A percentile compares a stretch with the other conserved stretches of the same genome.
Evolutionary conservation across 768 basidiomycete genomes (phyloP).

Genomic region (Austroboletus festivus): DNA sequence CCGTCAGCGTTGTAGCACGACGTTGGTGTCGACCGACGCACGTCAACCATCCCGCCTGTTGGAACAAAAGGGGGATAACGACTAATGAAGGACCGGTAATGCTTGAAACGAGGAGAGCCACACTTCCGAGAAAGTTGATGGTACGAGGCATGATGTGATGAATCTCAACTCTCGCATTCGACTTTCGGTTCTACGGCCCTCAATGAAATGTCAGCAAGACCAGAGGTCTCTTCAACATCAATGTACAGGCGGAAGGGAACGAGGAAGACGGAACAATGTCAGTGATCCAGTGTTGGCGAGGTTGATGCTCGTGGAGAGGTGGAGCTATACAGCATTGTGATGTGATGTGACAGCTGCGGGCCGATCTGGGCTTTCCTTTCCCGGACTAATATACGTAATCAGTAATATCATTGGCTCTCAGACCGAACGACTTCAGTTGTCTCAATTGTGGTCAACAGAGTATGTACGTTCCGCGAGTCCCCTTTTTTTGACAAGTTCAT

Average conservation of each 20-base stretch:
- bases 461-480: too few relatives aligned
- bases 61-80: conserved; percentile 21
- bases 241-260: not conserved
- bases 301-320: not conserved
- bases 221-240: not conserved
- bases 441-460: too few relatives aligned
- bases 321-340: not conserved
- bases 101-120: conserved; percentile 25
- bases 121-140: conserved; percentile 21
- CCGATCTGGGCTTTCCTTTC: too few relatives aligned
- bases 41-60: conserved; percentile 28
- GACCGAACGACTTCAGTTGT: too few relatives aligned
- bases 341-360: too few relatives aligned
- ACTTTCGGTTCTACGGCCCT: not conserved
- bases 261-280: not conserved
- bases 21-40: conserved; percentile 1
- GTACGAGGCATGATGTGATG: conserved; percentile 16
- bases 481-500: too few relatives aligned
- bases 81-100: conserved; percentile 24
- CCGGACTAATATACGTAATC: too few relatives aligned
- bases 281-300: not conserved
- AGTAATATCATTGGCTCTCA: too few relatives aligned
- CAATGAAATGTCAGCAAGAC: not conserved
- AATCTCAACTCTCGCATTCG: not conserved
- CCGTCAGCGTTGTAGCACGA: not conserved